Evolutionary conservation across 73 alveolate genomes (phyloP).

Genomic region (Tetrahymena borealis): DNA sequence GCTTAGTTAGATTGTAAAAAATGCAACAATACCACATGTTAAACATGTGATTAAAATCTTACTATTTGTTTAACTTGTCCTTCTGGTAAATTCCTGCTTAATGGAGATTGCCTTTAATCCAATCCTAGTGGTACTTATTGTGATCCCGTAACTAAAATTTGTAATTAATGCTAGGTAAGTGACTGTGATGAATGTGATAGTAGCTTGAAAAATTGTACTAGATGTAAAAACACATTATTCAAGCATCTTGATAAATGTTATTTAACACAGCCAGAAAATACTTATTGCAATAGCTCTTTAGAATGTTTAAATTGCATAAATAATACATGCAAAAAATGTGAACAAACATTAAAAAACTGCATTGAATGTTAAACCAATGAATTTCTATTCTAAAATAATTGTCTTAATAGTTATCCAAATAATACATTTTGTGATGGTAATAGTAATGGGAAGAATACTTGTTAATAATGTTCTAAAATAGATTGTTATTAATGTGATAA

Average conservation of each 20-base stretch:
- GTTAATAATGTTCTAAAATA: background rate
- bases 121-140: background rate
- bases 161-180: background rate
- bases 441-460: background rate
- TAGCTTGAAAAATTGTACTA: background rate
- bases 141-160: background rate
- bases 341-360: background rate
- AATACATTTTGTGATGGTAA: background rate
- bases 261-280: background rate
- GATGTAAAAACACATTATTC: background rate
- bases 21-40: background rate
- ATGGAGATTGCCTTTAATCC: background rate
- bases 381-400: background rate
- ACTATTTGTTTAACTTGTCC: background rate
- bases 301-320: background rate
- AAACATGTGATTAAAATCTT: background rate
- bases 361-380: background rate
- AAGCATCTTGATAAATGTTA: background rate
- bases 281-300: background rate
- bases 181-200: background rate
- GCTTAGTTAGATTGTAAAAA: background rate
- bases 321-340: background rate
- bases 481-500: background rate
- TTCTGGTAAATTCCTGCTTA: background rate
- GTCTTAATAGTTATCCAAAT: background rate